Base-by-base conservation (phyloP, 345 rosid species). In the Eucalyptus microcorys region DNA sequence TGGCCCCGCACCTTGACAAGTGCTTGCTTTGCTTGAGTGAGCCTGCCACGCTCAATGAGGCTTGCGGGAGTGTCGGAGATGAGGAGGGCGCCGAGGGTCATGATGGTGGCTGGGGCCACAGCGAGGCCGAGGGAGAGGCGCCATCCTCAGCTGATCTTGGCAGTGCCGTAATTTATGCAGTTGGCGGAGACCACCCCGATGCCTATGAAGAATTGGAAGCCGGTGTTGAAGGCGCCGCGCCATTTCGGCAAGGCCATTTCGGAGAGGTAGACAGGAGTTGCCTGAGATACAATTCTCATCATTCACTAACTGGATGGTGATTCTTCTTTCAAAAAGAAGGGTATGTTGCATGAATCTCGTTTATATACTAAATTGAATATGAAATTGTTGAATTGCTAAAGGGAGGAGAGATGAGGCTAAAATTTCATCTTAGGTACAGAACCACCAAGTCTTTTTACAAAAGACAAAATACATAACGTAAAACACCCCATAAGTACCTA, bases 161-260 rank as follows among this genome's bases (percentile, higher is more conserved):
- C 92, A 1, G 94, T 93, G 87, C n/a, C 91, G 32, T 68, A 97
- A 91, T 96, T 96, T 81, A 95, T 93, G 87, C 92, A 89, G 87
- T 93, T 96, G 88, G 99, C 91, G 30, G 90, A 90, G 15, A 97
- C 94, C 19, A 96, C 97, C 11, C 96, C 96, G 1, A 94, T 83
- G 42, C 96, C 96, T 6, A 96, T 87, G 93, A 95, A 96, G 90
- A 96, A 96, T 50, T 94, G 96, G 91, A 96, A 96, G 34, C 97
- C 96, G 6, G 95, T 90, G 91, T 93, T 95, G 92, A 96, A 96
- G 15, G 99, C 94, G 4, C 99, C 99, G 14, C 96, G 96, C 97
- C 96, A 97, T 88, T 92, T 94, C 2, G 98, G 91, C 27, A 95
- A 96, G 16, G 99, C 98, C 90, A 95, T 93, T 90, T 97, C 96